These are phyloP conservation scores for Ascochyta fabae DNA, from an alignment of 2,329 filamentous ascomycete genomes.

Conservation along the genomic window DNA sequence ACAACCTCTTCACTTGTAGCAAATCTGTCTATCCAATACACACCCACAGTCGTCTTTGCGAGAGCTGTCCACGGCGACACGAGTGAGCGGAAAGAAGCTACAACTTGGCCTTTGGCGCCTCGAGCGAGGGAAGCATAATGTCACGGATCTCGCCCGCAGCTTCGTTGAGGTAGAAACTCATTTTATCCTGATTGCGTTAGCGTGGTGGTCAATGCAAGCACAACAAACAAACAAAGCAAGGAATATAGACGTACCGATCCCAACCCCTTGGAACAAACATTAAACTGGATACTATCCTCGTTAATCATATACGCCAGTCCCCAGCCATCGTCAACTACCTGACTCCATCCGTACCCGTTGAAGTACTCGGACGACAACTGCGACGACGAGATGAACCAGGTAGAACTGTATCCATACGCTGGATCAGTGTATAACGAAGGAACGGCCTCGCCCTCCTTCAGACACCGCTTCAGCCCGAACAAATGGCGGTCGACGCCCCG, in stretches of 20 bases:
- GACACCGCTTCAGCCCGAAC: constrained; percentile 93
- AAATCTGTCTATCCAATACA: too few relatives aligned
- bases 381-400: constrained; percentile 87
- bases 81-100: constrained; percentile 53
- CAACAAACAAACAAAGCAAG: too few relatives aligned
- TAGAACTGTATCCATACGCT: constrained; percentile 79
- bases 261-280: constrained; percentile 91
- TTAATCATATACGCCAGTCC: constrained; percentile 99
- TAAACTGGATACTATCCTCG: constrained; percentile 98
- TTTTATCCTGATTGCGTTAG: constrained; percentile 65
- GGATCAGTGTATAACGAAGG: constrained; percentile 88
- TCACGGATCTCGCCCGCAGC: constrained; percentile 90
- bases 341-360: constrained; percentile 98
- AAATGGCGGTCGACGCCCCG: constrained; percentile 95
- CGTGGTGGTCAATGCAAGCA: background rate
- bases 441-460: constrained; percentile 79
- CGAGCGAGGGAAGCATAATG: constrained; percentile 79
- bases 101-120: constrained; percentile 84
- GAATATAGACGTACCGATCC: constrained; percentile 60
- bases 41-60: too few relatives aligned
- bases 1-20: too few relatives aligned
- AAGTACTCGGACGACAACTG: constrained; percentile 97
- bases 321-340: constrained; percentile 94
- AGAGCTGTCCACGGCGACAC: too few relatives aligned
- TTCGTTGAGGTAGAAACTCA: constrained; percentile 96